Conservation (phyloP, 441 rosid genomes). For the Brassica balearica region DNA sequence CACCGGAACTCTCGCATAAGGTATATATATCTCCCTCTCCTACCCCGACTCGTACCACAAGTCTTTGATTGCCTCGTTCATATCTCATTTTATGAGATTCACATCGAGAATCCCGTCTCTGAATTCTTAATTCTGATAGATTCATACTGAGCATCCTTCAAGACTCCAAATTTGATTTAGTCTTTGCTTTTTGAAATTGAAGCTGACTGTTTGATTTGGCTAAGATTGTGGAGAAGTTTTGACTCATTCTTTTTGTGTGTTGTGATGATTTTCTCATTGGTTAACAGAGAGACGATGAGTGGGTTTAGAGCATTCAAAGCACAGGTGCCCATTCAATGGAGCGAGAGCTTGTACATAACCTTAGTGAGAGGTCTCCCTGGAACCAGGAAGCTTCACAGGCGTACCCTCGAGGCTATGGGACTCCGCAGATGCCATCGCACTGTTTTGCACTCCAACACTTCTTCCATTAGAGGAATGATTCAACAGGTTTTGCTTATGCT, state of each 20-base stretch:
- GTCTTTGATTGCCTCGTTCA: too few relatives aligned
- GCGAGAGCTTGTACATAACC: conserved; percentile 81
- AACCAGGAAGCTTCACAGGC: conserved; percentile 88
- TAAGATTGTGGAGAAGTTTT: neutral
- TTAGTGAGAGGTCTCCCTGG: conserved; percentile 93
- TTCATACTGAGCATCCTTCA: too few relatives aligned
- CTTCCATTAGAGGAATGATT: conserved; percentile 88
- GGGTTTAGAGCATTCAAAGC: conserved; percentile 74
- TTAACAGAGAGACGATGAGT: conserved; percentile 39
- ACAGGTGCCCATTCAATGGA: conserved; percentile 74
- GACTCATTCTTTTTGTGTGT: neutral
- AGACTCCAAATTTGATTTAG: neutral
- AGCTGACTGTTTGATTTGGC: neutral
- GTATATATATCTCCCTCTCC: too few relatives aligned
- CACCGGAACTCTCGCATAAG: too few relatives aligned
- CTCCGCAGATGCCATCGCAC: conserved; percentile 92
- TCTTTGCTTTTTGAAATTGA: neutral
- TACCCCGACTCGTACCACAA: too few relatives aligned
- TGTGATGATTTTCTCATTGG: conserved; percentile 17
- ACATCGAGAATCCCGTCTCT: too few relatives aligned
- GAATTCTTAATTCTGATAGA: too few relatives aligned
- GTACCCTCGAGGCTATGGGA: conserved; percentile 87
- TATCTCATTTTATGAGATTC: too few relatives aligned
- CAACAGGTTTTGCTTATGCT: conserved; percentile 68
- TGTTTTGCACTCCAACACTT: conserved; percentile 81